Conservation (phyloP, 345 rosid genomes). For the Corchorus capsularis region DNA sequence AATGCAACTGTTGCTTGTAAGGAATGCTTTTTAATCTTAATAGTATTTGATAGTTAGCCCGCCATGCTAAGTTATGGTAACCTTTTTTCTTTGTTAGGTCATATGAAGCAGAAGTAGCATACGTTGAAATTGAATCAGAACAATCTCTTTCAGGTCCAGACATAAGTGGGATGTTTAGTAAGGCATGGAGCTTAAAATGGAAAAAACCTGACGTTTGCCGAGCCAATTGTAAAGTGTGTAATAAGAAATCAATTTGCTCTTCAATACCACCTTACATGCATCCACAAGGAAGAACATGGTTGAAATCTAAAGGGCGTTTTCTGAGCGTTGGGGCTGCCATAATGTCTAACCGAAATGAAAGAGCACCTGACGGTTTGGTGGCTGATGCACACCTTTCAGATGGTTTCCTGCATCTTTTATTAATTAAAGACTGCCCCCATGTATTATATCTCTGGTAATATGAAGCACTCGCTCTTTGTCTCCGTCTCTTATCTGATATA, state of each 20-base stretch:
- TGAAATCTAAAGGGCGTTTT: slow-evolving; percentile 64
- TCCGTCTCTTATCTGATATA: not conserved
- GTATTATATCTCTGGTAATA: slow-evolving; percentile 80
- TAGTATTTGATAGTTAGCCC: not conserved
- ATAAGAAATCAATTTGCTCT: slow-evolving; percentile 34
- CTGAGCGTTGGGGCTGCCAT: slow-evolving; percentile 90
- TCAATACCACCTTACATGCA: slow-evolving; percentile 31
- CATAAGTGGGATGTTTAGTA: slow-evolving; percentile 33
- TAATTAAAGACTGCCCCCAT: slow-evolving; percentile 82
- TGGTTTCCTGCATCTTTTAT: slow-evolving; percentile 88
- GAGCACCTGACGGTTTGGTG: slow-evolving; percentile 95
- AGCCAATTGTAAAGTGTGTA: slow-evolving; percentile 66
- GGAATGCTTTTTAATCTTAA: not conserved
- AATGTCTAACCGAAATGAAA: slow-evolving; percentile 84
- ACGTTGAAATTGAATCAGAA: slow-evolving; percentile 58
- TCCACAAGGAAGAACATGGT: slow-evolving; percentile 58
- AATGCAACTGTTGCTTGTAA: not conserved
- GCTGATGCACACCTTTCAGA: slow-evolving; percentile 95
- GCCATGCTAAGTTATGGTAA: slow-evolving; percentile 2
- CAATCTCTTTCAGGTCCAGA: slow-evolving; percentile 30
- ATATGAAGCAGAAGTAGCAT: slow-evolving; percentile 87
- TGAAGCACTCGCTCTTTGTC: slow-evolving; percentile 4
- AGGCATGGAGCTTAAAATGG: slow-evolving; percentile 35
- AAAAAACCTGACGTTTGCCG: slow-evolving; percentile 69
- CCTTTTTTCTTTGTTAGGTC: slow-evolving; percentile 43